phyloP scores from a whole-genome alignment of 108 stramenopile genomes.

The Stephanodiscus triporus region DNA sequence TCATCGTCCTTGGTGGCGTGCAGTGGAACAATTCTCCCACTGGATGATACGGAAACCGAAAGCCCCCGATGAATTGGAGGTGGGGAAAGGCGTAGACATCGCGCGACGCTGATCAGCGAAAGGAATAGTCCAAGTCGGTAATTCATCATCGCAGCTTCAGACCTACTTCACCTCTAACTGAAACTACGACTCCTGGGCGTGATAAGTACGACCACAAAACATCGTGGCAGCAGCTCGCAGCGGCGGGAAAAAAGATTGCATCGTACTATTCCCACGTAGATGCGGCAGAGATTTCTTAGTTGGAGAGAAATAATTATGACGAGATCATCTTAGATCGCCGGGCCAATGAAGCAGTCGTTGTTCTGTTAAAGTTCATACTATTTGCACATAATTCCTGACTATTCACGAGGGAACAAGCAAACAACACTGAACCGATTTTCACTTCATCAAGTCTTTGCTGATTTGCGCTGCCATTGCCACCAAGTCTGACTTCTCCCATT shows the following conservation, averaged over 20 bases:
- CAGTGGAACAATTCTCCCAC: not conserved
- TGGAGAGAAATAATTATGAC: too few relatives aligned
- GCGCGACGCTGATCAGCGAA: not conserved
- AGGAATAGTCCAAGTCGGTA: not conserved
- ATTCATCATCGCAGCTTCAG: not conserved
- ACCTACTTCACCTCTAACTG: too few relatives aligned
- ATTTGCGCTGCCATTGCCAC: slow-evolving; percentile 20
- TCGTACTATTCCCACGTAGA: too few relatives aligned
- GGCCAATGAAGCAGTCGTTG: too few relatives aligned
- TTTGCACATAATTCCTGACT: not conserved
- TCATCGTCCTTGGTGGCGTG: not conserved
- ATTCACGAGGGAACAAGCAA: not conserved
- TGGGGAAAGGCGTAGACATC: not conserved
- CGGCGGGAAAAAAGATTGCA: too few relatives aligned
- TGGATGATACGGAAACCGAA: not conserved
- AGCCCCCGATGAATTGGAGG: not conserved
- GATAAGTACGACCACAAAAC: too few relatives aligned
- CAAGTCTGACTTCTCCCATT: slow-evolving; percentile 27
- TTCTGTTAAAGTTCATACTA: not conserved
- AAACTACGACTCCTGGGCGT: too few relatives aligned
- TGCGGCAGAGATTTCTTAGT: too few relatives aligned
- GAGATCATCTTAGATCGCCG: too few relatives aligned
- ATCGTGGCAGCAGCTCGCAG: too few relatives aligned
- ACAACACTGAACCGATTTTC: not conserved
- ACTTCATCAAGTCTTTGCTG: slow-evolving; percentile 19